These are phyloP conservation scores for Cocos nucifera DNA, from an alignment of 176 grass and related monocot genomes.

Conservation along the genomic window DNA sequence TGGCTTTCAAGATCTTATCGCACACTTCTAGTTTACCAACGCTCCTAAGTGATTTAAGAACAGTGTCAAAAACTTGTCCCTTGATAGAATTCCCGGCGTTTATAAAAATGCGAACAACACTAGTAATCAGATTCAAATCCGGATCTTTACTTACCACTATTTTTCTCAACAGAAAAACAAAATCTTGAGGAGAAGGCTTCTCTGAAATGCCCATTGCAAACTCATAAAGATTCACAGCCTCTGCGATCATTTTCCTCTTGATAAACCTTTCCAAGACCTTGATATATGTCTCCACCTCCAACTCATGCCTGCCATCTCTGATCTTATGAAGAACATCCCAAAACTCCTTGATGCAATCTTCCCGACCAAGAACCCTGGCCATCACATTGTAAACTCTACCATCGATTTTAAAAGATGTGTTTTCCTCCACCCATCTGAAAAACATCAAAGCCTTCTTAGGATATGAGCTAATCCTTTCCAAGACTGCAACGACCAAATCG, in stretches of 20 bases:
- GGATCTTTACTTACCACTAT: slow-evolving; percentile 39
- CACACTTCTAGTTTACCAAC: slow-evolving; percentile 59
- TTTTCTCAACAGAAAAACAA: slow-evolving; percentile 49
- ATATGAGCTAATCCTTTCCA: slow-evolving; percentile 37
- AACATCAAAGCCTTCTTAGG: slow-evolving; percentile 51
- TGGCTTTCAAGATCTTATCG: slow-evolving; percentile 57
- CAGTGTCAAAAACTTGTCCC: slow-evolving; percentile 26
- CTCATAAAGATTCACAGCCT: slow-evolving; percentile 47
- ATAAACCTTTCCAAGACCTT: slow-evolving; percentile 34
- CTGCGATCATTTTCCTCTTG: slow-evolving; percentile 42
- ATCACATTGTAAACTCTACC: slow-evolving; percentile 43
- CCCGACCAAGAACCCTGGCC: slow-evolving; percentile 35
- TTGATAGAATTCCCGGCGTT: slow-evolving; percentile 41
- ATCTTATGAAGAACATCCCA: slow-evolving; percentile 45
- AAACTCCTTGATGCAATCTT: slow-evolving; percentile 56
- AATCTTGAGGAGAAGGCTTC: slow-evolving; percentile 30
- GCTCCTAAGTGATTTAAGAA: slow-evolving; percentile 57
- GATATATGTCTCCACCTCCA: slow-evolving; percentile 47
- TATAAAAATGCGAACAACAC: slow-evolving; percentile 31
- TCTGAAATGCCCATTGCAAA: slow-evolving; percentile 32
- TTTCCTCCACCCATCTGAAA: slow-evolving; percentile 50
- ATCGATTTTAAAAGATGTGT: slow-evolving; percentile 18
- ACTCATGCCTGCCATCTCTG: slow-evolving; percentile 28
- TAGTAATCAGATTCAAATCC: slow-evolving; percentile 47
- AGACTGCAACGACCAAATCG: slow-evolving; percentile 39